These are phyloP conservation scores for Candida krabiensis DNA, from an alignment of 805 yeast species.

Conservation along the genomic window DNA sequence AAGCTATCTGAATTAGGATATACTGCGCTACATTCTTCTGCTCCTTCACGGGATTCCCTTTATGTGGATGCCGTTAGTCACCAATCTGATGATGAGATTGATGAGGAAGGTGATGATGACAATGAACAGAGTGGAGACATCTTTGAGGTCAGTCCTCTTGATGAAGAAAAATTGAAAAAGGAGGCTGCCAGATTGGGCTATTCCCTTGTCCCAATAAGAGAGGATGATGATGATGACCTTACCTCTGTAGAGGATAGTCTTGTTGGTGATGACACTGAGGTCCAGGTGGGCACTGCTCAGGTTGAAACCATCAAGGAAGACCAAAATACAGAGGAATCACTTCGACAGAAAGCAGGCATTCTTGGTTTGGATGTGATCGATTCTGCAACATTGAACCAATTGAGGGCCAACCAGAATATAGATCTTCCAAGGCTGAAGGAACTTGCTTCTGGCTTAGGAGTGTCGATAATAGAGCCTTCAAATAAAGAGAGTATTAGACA, in stretches of 20 bases:
- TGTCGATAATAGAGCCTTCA: slow-evolving; percentile 13
- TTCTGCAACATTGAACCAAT: slow-evolving; percentile 10
- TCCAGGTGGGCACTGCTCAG: slow-evolving; percentile 6
- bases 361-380: slow-evolving; percentile 10
- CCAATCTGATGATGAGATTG: slow-evolving; percentile 13
- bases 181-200: slow-evolving; percentile 37
- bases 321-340: too few species aligned
- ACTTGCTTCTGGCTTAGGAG: slow-evolving; percentile 26
- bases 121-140: slow-evolving; percentile 8
- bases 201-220: slow-evolving; percentile 32
- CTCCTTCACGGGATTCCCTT: slow-evolving; percentile 10
- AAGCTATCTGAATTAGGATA: slow-evolving; percentile 18
- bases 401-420: slow-evolving; percentile 9
- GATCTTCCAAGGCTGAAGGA: slow-evolving; percentile 11
- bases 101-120: slow-evolving; percentile 8
- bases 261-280: slow-evolving; percentile 3
- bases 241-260: slow-evolving; percentile 26
- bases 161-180: slow-evolving; percentile 31
- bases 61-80: slow-evolving; percentile 23
- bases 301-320: slow-evolving; percentile 5
- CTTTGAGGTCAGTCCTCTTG: slow-evolving; percentile 23
- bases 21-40: slow-evolving; percentile 2
- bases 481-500: too few species aligned
- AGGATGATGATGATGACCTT: slow-evolving; percentile 18
- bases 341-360: too few species aligned